A percentile compares a stretch with the other conserved stretches of the same genome.
phyloP scores from a whole-genome alignment of 2,329 filamentous ascomycete species.

The Talaromyces sp. region DNA sequence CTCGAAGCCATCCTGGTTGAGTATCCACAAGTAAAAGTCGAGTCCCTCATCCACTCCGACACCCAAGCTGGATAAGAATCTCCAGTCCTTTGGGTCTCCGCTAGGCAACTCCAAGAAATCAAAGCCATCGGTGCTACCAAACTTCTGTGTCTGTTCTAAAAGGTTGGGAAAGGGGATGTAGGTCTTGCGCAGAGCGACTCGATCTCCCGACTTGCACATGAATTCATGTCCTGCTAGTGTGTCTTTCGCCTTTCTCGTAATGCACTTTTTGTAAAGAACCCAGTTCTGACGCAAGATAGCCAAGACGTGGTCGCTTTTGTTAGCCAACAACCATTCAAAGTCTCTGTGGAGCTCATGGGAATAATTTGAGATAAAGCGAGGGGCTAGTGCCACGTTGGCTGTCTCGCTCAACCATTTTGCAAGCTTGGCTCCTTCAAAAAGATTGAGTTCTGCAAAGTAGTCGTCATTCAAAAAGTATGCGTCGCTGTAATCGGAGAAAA shows the following conservation, averaged over 20 bases:
- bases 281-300: constrained; percentile 4
- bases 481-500: constrained; percentile 4
- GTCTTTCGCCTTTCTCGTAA: not conserved
- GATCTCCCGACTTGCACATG: constrained; percentile 4
- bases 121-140: constrained; percentile 1
- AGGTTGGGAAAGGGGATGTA: constrained; percentile 5
- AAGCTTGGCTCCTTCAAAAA: not conserved
- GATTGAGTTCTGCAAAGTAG: constrained; percentile 7
- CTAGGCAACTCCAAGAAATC: constrained; percentile 2
- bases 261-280: constrained; percentile 1
- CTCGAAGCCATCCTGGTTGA: not conserved
- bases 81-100: constrained; percentile 1
- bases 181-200: constrained; percentile 2
- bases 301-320: constrained; percentile 6
- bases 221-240: constrained; percentile 3
- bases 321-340: constrained; percentile 7
- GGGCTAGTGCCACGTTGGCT: constrained; percentile 1
- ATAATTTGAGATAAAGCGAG: constrained; percentile 4
- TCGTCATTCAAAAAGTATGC: constrained; percentile 1
- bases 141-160: constrained; percentile 1
- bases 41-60: constrained; percentile 2
- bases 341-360: not conserved
- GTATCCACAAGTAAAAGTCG: constrained; percentile 7
- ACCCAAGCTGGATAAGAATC: constrained; percentile 3
- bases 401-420: constrained; percentile 2